Percentiles rank a stretch among this genome's conserved stretches.
Evolutionary conservation across 176 grass and related monocot genomes (phyloP).

Genomic region (Hordeum vulgare): MorexV3_pseudomolecules_assembly NC_058520.1:442862058-442862557

Average conservation of each 20-base stretch:
- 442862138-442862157: too few relatives aligned
- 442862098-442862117: conserved; percentile 17
- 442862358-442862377: too few relatives aligned
- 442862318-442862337: not conserved
- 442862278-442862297: not conserved
- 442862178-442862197: not conserved
- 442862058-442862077: conserved; percentile 30
- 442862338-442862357: too few relatives aligned
- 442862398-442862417: too few relatives aligned
- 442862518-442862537: too few relatives aligned
- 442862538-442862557: too few relatives aligned
- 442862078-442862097: conserved; percentile 22
- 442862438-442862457: too few relatives aligned
- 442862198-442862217: not conserved
- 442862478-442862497: too few relatives aligned
- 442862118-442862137: not conserved
- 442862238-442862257: not conserved
- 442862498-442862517: too few relatives aligned
- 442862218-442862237: not conserved
- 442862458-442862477: too few relatives aligned
- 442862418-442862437: too few relatives aligned
- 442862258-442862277: not conserved
- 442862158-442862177: not conserved
- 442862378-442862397: too few relatives aligned
- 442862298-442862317: not conserved